phyloP scores from a whole-genome alignment of 1,139 yeast species.

The Arxiozyma bovina region DNA sequence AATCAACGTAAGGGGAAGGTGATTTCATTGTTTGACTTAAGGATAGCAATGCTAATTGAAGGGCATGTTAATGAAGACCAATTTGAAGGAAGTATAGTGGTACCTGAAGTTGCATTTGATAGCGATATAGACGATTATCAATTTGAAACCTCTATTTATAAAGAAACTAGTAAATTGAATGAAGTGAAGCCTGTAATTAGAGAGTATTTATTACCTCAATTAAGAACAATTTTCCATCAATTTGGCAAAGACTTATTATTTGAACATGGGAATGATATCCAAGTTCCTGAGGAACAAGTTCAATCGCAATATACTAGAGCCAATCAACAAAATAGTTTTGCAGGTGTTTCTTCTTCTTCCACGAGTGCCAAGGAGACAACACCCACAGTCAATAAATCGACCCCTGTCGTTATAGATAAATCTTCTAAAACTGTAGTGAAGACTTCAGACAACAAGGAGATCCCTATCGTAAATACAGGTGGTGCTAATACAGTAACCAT shows the following conservation, averaged over 20 bases:
- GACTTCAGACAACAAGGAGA: constrained; percentile 40
- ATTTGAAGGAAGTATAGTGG: constrained; percentile 59
- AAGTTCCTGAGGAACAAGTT: constrained; percentile 62
- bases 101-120: constrained; percentile 96
- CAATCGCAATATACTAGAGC: constrained; percentile 58
- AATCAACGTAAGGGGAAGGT: constrained; percentile 96
- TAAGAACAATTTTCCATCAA: constrained; percentile 48
- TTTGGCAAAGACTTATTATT: constrained; percentile 74
- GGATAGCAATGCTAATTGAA: constrained; percentile 50
- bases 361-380: constrained; percentile 7
- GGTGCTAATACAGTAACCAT: constrained; percentile 61
- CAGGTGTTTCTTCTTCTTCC: constrained; percentile 9
- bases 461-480: constrained; percentile 6
- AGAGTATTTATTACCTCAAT: constrained; percentile 54
- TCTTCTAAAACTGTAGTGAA: constrained; percentile 16
- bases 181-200: constrained; percentile 52
- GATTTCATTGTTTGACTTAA: constrained; percentile 79
- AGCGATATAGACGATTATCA: constrained; percentile 77
- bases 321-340: constrained; percentile 40
- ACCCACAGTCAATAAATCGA: neutral
- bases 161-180: constrained; percentile 43
- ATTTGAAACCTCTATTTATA: constrained; percentile 62
- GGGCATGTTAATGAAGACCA: constrained; percentile 39
- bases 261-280: constrained; percentile 79
- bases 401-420: constrained; percentile 12